phyloP scores from a whole-genome alignment of 805 yeast genomes.

The Barnettozyma populi region DNA sequence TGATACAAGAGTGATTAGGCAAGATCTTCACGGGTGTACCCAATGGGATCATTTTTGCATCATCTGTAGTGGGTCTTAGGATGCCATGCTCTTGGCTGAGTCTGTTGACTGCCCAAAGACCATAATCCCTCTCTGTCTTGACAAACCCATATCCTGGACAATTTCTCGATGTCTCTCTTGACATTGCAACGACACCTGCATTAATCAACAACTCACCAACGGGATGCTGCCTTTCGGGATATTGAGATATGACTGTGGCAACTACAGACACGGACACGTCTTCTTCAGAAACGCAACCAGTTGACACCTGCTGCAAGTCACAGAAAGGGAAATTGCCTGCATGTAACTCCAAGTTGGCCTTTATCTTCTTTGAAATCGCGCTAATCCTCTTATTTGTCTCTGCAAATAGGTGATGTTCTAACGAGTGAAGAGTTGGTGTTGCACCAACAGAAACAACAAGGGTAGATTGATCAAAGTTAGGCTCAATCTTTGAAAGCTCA shows the following conservation, averaged over 20 bases:
- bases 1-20: conserved; percentile 73
- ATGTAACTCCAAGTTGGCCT: conserved; percentile 57
- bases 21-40: conserved; percentile 52
- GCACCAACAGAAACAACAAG: conserved; percentile 71
- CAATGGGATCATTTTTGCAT: conserved; percentile 31
- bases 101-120: conserved; percentile 60
- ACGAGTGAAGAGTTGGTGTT: conserved; percentile 72
- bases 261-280: conserved; percentile 48
- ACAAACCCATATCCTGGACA: conserved; percentile 57
- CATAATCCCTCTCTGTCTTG: conserved; percentile 34
- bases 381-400: conserved; percentile 12
- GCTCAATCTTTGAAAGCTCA: conserved; percentile 29
- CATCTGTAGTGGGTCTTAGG: conserved; percentile 36
- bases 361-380: conserved; percentile 19
- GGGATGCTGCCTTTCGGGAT: conserved; percentile 45
- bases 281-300: conserved; percentile 45
- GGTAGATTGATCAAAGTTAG: conserved; percentile 31
- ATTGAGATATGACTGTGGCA: conserved; percentile 54
- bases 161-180: conserved; percentile 54
- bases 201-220: conserved; percentile 63
- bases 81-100: conserved; percentile 81
- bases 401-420: conserved; percentile 27
- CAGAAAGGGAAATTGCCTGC: conserved; percentile 78
- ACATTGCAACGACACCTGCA: conserved; percentile 67
- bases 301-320: conserved; percentile 74